Evolutionary conservation across 1,284 basidiomycete genomes (phyloP).

Genomic region (Apiotrichum akiyoshidainum): DNA sequence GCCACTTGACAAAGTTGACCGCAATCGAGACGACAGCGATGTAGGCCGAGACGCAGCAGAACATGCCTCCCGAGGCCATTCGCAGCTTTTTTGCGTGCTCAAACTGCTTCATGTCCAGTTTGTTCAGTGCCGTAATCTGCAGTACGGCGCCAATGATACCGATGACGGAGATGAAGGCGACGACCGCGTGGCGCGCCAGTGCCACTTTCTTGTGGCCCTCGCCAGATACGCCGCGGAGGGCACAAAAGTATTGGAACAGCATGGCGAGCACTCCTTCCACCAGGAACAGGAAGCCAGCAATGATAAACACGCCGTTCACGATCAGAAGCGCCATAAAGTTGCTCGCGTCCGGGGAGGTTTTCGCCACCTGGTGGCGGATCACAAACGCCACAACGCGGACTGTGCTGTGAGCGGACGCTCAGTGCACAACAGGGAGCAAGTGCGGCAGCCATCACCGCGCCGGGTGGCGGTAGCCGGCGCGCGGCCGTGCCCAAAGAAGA

Average conservation of each 20-base stretch:
- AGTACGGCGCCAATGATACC: slow-evolving; percentile 16
- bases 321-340: slow-evolving; percentile 10
- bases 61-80: slow-evolving; percentile 10
- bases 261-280: slow-evolving; percentile 10
- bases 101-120: slow-evolving; percentile 6
- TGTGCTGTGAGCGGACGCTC: not conserved
- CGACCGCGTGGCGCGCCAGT: not conserved
- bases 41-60: slow-evolving; percentile 1
- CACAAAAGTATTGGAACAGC: slow-evolving; percentile 11
- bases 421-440: not conserved
- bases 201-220: not conserved
- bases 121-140: slow-evolving; percentile 7
- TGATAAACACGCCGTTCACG: slow-evolving; percentile 8
- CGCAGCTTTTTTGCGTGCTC: slow-evolving; percentile 3
- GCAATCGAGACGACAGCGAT: not conserved
- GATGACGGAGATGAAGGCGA: slow-evolving; percentile 8
- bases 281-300: slow-evolving; percentile 15
- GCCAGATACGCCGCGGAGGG: slow-evolving; percentile 1
- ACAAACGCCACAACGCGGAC: slow-evolving; percentile 14
- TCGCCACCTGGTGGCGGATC: slow-evolving; percentile 3
- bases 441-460: no score
- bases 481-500: no score
- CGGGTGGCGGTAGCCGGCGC: no score
- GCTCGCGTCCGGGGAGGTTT: not conserved
- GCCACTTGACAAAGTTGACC: not conserved